Evolutionary conservation across 768 basidiomycete genomes (phyloP), one percentile per base, ranked within the genome.

Genomic region (Coprinopsis sp.): DNA sequence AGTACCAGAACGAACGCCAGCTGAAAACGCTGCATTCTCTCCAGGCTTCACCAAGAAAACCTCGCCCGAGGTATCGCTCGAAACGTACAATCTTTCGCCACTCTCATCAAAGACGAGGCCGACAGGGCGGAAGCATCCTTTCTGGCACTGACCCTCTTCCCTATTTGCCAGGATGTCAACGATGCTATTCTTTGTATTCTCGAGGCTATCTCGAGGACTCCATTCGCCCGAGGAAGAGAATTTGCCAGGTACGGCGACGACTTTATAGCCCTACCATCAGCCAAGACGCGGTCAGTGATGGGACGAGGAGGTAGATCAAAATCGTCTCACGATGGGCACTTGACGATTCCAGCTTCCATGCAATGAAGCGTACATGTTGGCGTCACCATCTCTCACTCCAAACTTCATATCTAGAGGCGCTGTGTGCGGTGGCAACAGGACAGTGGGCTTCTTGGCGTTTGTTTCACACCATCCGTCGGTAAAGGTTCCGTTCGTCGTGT

Each of bases 391-490:
- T 13, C 36, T 14, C 5, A 36, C 30, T n/a, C 36, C 45, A 30
- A 46, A 46, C 28, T 47, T 47, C 37, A 47, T 47, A 19, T 47
- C 46, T 23, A 47, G 46, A n/a, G 46, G 46, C 5, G 46, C 46
- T 6, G 46, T 47, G 30, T 47, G 46, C n/a, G 46, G 46, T 3
- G 46, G 46, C 10, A 47, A 27, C 22, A 47, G 34, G n/a, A 25
- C 46, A 13, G 25, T 40, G 6, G 46, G 46, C 8, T 47, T 33
- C 11, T 30, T 30, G 12, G 37, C 6, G 28, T 47, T 47, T 13
- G 4, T 30, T 14, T 24, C 18, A 31, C 46, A 47, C 46, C 46
- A 47, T 3, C 14, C 46, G 19, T 47, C 46, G 7, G 34, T 37
- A 18, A 11, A 37, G 11, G 11, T 10, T 7, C 34, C 18, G 18